phyloP scores from a whole-genome alignment of 2,329 filamentous ascomycete species.

The Pseudogymnoascus sp. region DNA sequence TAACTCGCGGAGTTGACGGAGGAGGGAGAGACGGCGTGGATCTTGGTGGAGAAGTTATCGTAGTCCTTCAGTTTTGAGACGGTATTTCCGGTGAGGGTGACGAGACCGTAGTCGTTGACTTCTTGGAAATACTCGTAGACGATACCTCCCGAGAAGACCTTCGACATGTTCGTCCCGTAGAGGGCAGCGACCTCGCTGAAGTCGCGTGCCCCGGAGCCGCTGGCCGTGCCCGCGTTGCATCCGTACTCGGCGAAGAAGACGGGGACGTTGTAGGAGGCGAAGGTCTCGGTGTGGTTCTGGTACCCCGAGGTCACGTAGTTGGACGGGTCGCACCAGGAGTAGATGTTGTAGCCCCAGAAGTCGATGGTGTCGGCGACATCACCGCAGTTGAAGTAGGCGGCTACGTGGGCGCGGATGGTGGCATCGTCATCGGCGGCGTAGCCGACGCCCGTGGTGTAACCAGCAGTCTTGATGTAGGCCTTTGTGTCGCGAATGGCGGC shows the following conservation, averaged over 20 bases:
- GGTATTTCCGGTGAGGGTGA: slow-evolving; percentile 38
- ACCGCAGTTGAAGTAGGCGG: slow-evolving; percentile 91
- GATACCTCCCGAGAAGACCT: slow-evolving; percentile 86
- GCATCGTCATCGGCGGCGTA: slow-evolving; percentile 93
- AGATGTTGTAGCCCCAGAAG: slow-evolving; percentile 99
- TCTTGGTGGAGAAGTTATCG: slow-evolving; percentile 47
- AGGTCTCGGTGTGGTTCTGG: slow-evolving; percentile 71
- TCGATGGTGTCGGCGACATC: slow-evolving; percentile 61
- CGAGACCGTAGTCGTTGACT: slow-evolving; percentile 63
- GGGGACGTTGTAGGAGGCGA: slow-evolving; percentile 77
- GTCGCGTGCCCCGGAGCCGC: slow-evolving; percentile 45
- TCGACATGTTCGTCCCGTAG: slow-evolving; percentile 70
- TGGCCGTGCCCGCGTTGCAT: slow-evolving; percentile 57
- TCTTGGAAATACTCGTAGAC: slow-evolving; percentile 98
- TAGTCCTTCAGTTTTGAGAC: slow-evolving; percentile 58
- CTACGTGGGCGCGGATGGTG: slow-evolving; percentile 69
- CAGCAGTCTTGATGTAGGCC: slow-evolving; percentile 74
- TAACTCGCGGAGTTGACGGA: slow-evolving; percentile 56
- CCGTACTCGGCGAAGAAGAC: slow-evolving; percentile 98
- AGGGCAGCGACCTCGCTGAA: slow-evolving; percentile 80
- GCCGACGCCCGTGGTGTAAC: slow-evolving; percentile 73
- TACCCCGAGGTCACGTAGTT: slow-evolving; percentile 70
- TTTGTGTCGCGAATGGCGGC: slow-evolving; percentile 93
- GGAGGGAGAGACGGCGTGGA: slow-evolving; percentile 42
- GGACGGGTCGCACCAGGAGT: slow-evolving; percentile 92